A percentile compares a stretch with the other conserved stretches of the same genome.
Evolutionary conservation across 148 eudicot species (phyloP).

Genomic region (Nepenthes gracilis): DNA sequence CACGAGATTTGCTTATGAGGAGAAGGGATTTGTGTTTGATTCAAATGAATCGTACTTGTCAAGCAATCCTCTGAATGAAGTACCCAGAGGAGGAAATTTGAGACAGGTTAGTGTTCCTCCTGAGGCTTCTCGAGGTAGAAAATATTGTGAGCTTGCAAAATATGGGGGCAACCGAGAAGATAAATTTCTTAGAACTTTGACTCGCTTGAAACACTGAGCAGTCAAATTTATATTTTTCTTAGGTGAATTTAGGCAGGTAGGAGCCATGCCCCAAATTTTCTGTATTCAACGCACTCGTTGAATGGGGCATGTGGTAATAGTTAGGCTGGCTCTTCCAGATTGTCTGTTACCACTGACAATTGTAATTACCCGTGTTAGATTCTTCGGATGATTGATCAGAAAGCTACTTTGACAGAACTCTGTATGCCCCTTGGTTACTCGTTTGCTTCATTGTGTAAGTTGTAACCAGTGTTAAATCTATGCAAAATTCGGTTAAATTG

Average conservation of each 20-base stretch:
- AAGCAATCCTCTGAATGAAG: slow-evolving; percentile 13
- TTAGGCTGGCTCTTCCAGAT: neutral
- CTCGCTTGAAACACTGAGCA: neutral
- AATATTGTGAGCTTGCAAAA: slow-evolving; percentile 28
- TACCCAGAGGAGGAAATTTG: slow-evolving; percentile 6
- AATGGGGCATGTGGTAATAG: slow-evolving; percentile 39
- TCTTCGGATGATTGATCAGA: neutral
- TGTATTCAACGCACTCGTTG: slow-evolving; percentile 34
- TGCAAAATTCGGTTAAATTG: too few species aligned
- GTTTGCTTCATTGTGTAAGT: too few species aligned
- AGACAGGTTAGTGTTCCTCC: slow-evolving; percentile 11
- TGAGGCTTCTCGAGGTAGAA: slow-evolving; percentile 13
- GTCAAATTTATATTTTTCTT: too few species aligned
- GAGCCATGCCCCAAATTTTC: slow-evolving; percentile 32
- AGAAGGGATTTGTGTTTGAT: slow-evolving; percentile 34
- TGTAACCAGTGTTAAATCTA: too few species aligned
- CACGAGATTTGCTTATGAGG: slow-evolving; percentile 42
- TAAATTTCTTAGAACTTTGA: slow-evolving; percentile 15
- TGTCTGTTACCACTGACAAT: slow-evolving; percentile 1
- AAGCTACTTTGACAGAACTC: too few species aligned
- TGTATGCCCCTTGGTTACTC: too few species aligned
- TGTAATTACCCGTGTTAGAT: slow-evolving; percentile 7
- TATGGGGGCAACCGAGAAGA: slow-evolving; percentile 15
- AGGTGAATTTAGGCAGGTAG: slow-evolving; percentile 15
- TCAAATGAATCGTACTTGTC: slow-evolving; percentile 12